Conservation (phyloP, 495 filamentous ascomycete species). For the Hypoxylon subgilvum region DNA sequence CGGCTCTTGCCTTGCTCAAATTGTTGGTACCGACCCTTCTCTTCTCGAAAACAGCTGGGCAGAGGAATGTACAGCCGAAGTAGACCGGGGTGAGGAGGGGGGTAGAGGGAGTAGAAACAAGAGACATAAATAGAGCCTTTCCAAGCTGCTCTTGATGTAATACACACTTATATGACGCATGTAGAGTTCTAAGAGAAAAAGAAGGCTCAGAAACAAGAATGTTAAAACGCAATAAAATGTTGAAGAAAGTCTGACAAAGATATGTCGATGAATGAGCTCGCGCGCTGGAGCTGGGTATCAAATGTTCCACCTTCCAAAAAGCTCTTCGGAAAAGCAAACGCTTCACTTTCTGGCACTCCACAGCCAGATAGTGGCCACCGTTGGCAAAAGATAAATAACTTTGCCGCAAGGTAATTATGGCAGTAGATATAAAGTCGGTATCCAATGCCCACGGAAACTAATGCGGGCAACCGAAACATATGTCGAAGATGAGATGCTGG, state of each 20-base stretch:
- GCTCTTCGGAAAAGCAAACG: constrained; percentile 12
- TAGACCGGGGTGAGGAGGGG: constrained; percentile 4
- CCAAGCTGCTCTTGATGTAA: constrained; percentile 19
- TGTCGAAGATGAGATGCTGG: constrained; percentile 20
- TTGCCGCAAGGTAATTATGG: constrained; percentile 28
- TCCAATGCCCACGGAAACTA: constrained; percentile 12
- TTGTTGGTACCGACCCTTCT: constrained; percentile 5
- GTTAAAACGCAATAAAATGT: constrained; percentile 20
- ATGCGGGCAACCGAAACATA: constrained; percentile 20
- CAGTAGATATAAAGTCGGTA: constrained; percentile 19
- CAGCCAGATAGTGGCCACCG: constrained; percentile 26
- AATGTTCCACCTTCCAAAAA: constrained; percentile 28
- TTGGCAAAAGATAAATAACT: constrained; percentile 37
- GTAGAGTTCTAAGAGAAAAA: constrained; percentile 10
- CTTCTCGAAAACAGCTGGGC: constrained; percentile 7
- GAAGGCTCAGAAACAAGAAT: constrained; percentile 19
- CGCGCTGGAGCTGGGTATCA: constrained; percentile 46
- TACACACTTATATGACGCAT: constrained; percentile 28
- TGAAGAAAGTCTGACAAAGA: constrained; percentile 29
- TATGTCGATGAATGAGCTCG: constrained; percentile 44
- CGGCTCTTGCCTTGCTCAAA: constrained; percentile 9
- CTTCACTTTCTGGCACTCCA: constrained; percentile 16
- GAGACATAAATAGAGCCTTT: constrained; percentile 17
- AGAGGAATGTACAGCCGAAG: constrained; percentile 19
- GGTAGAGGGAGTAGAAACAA: constrained; percentile 8